Conservation (phyloP, 495 filamentous ascomycete genomes). For the Penicillium parvum region DNA sequence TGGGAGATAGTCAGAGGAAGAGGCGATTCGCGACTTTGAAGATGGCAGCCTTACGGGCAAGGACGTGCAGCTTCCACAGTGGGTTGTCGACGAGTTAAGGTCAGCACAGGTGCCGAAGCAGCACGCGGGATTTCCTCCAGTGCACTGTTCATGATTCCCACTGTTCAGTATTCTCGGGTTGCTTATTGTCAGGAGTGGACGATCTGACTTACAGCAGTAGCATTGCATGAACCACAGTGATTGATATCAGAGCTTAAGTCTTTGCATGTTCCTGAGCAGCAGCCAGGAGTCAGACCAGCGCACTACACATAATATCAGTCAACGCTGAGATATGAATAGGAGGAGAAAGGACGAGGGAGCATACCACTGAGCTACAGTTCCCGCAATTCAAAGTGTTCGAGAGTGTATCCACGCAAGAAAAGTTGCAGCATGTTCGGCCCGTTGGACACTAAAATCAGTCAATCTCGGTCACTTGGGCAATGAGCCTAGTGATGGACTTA, state of each 20-base stretch:
- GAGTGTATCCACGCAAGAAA: conserved; percentile 11
- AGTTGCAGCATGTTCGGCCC: conserved; percentile 16
- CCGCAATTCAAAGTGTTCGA: conserved; percentile 13
- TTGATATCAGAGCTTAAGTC: conserved; percentile 7
- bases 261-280: conserved; percentile 15
- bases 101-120: conserved; percentile 13
- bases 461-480: no score
- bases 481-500: conserved; percentile 2
- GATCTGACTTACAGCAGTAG: conserved; percentile 3
- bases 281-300: conserved; percentile 12
- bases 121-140: conserved; percentile 11
- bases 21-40: not conserved
- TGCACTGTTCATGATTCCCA: conserved; percentile 3
- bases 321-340: no score
- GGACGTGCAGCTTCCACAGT: conserved; percentile 11
- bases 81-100: conserved; percentile 3
- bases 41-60: conserved; percentile 1
- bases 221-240: conserved; percentile 14
- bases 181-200: no score
- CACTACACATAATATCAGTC: conserved; percentile 9
- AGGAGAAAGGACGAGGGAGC: not conserved
- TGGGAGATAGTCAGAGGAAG: not conserved
- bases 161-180: not conserved
- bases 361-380: conserved; percentile 11
- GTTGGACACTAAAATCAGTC: conserved; percentile 9